Conservation (phyloP, 176 grass and related monocot genomes). For the Eragrostis nindensis region DNA sequence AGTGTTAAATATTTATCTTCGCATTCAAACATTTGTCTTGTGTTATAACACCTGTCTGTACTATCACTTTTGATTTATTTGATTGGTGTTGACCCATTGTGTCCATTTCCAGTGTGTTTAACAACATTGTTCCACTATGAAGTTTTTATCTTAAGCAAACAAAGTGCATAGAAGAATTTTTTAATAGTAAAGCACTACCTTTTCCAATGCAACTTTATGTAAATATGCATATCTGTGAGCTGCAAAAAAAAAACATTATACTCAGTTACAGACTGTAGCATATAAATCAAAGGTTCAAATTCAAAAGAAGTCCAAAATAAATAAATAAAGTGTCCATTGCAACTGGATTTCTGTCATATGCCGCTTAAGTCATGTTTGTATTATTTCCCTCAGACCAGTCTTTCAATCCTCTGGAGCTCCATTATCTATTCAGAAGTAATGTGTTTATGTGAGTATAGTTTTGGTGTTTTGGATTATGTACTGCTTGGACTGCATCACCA, state of each 20-base stretch:
- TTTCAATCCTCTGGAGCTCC: not conserved
- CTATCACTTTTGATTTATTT: constrained; percentile 4
- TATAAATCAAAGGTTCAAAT: not conserved
- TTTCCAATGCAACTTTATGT: not conserved
- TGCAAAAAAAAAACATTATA: not conserved
- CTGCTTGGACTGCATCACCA: not conserved
- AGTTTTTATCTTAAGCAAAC: not conserved
- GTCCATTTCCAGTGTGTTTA: constrained; percentile 23
- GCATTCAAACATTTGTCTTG: not conserved
- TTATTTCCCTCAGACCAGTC: not conserved
- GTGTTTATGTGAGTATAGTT: not conserved
- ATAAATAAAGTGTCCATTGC: not conserved
- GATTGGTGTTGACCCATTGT: not conserved
- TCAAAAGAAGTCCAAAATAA: not conserved
- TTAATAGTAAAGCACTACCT: not conserved
- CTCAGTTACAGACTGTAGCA: not conserved
- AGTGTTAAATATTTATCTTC: constrained; percentile 15
- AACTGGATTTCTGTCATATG: not conserved
- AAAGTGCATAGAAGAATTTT: not conserved
- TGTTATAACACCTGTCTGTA: constrained; percentile 20
- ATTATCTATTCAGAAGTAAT: not conserved
- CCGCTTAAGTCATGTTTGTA: not conserved
- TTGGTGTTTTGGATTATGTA: not conserved
- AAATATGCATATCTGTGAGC: not conserved
- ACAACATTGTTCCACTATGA: not conserved